Evolutionary conservation across 1,284 basidiomycete genomes (phyloP).

Genomic region (Leccinum fallax): DNA sequence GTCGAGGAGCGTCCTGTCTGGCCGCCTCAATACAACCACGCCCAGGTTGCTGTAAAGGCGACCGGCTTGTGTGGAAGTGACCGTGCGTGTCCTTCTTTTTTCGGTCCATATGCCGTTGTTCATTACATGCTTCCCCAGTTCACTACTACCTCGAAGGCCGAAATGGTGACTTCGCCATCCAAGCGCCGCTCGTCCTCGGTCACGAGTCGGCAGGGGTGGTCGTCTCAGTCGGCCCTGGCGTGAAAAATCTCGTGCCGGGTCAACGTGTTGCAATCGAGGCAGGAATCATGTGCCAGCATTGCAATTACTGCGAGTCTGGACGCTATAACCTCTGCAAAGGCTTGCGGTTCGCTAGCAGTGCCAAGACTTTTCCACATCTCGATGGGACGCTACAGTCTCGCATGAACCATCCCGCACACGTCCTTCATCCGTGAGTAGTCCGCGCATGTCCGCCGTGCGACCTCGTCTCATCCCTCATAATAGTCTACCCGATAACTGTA

Average conservation of each 20-base stretch:
- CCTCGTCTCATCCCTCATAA: constrained; percentile 15
- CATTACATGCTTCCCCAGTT: constrained; percentile 47
- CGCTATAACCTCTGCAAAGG: constrained; percentile 92
- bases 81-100: constrained; percentile 50
- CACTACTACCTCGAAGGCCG: constrained; percentile 89
- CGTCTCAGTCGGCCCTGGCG: constrained; percentile 70
- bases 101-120: constrained; percentile 8
- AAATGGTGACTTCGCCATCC: constrained; percentile 90
- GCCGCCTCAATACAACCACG: constrained; percentile 67
- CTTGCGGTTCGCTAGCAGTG: constrained; percentile 88
- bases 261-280: constrained; percentile 95
- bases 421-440: constrained; percentile 80
- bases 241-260: constrained; percentile 70
- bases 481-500: constrained; percentile 77
- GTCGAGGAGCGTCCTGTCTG: constrained; percentile 67
- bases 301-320: constrained; percentile 68
- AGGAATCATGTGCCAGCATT: constrained; percentile 83
- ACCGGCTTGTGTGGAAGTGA: constrained; percentile 95
- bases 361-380: constrained; percentile 91
- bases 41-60: constrained; percentile 73
- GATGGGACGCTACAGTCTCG: constrained; percentile 89
- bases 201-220: constrained; percentile 90
- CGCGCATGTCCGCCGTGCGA: constrained; percentile 1
- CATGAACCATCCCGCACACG: constrained; percentile 87
- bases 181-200: constrained; percentile 83